Percentiles rank a stretch among this genome's conserved stretches.
These are phyloP conservation scores for Brassica balearica DNA, from an alignment of 441 rosid species.

Conservation along the genomic window DNA sequence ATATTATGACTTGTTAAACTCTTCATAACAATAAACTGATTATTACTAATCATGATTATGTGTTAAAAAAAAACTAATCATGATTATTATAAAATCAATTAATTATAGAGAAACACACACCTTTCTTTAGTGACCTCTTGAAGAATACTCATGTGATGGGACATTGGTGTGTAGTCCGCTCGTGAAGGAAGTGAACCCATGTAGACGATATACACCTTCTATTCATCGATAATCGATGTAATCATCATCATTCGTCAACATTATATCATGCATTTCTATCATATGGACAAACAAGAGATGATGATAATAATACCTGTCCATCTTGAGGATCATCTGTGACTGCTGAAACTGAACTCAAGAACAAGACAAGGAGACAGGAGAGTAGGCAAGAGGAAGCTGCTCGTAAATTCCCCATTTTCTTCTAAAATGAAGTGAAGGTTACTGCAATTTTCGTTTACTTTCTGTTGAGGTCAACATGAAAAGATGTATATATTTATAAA, in stretches of 20 bases:
- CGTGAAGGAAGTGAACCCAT: constrained; percentile 58
- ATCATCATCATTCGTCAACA: background rate
- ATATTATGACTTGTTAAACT: constrained; percentile 10
- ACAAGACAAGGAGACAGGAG: constrained; percentile 9
- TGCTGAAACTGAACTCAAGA: constrained; percentile 13
- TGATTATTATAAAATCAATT: background rate
- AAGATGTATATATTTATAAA: background rate
- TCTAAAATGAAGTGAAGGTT: background rate
- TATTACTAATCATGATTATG: background rate
- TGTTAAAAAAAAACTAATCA: background rate
- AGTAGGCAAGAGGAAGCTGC: constrained; percentile 21
- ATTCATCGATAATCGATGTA: background rate
- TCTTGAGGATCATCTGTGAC: constrained; percentile 12
- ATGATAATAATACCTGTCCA: constrained; percentile 1
- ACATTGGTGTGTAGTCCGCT: constrained; percentile 37
- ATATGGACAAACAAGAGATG: background rate
- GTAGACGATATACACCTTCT: constrained; percentile 59
- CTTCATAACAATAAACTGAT: background rate
- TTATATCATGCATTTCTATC: background rate
- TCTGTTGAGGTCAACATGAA: constrained; percentile 1
- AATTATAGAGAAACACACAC: constrained; percentile 28
- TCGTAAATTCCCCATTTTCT: constrained; percentile 16
- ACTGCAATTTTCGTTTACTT: constrained; percentile 7
- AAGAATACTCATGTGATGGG: constrained; percentile 51
- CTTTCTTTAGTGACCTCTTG: constrained; percentile 41